phyloP scores from a whole-genome alignment of 2,329 filamentous ascomycete species.

The Emmonsiellopsis sp. region DNA sequence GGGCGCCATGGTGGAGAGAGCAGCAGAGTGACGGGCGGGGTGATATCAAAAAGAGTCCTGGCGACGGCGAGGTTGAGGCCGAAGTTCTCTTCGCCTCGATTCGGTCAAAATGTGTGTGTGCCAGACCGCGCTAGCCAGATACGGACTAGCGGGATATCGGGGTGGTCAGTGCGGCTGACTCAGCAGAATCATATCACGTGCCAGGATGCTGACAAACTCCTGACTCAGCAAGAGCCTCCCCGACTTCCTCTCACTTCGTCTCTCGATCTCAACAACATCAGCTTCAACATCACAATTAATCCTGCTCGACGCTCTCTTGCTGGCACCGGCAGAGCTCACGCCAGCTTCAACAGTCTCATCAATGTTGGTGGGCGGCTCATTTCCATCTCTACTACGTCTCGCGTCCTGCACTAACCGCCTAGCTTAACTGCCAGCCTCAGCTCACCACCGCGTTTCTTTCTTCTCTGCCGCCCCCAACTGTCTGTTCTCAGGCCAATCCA shows the following conservation, averaged over 20 bases:
- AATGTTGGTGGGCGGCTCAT: too few relatives aligned
- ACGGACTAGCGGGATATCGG: background rate
- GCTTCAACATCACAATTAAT: background rate
- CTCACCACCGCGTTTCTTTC: background rate
- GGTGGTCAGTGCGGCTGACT: background rate
- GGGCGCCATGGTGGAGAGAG: constrained; percentile 66
- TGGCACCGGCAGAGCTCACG: too few relatives aligned
- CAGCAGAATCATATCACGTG: background rate
- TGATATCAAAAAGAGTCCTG: background rate
- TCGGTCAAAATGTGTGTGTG: constrained; percentile 14
- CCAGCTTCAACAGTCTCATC: too few relatives aligned
- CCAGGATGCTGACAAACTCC: background rate
- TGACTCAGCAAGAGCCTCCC: background rate
- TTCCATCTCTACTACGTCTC: too few relatives aligned
- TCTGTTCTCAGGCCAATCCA: background rate
- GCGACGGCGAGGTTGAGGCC: background rate
- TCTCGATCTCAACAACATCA: background rate
- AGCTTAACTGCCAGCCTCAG: too few relatives aligned
- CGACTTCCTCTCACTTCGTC: background rate
- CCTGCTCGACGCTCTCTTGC: too few relatives aligned
- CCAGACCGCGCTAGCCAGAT: background rate
- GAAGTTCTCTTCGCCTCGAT: constrained; percentile 4
- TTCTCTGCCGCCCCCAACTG: background rate
- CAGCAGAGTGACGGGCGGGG: background rate
- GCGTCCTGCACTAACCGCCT: too few relatives aligned